phyloP scores from a whole-genome alignment of 352 stramenopile genomes.

The Phytophthora podocarpi region DNA sequence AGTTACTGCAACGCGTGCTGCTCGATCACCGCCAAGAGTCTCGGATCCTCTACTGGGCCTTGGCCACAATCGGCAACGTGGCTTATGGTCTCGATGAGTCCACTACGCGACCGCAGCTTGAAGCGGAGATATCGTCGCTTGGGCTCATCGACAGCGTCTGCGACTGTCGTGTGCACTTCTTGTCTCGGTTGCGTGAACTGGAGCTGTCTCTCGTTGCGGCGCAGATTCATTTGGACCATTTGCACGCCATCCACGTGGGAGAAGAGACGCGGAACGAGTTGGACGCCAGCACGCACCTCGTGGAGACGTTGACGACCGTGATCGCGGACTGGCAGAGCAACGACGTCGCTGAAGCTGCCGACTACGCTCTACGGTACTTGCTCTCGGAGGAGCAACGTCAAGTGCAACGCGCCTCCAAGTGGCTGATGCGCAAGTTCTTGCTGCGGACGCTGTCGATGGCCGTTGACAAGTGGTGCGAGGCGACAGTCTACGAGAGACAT shows the following conservation, averaged over 20 bases:
- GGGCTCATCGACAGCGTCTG: slow-evolving; percentile 52
- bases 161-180: slow-evolving; percentile 46
- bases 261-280: slow-evolving; percentile 77
- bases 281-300: slow-evolving; percentile 50
- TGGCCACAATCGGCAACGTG: slow-evolving; percentile 61
- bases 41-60: slow-evolving; percentile 60
- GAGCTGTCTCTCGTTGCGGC: slow-evolving; percentile 45
- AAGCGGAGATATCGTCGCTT: slow-evolving; percentile 30
- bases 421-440: slow-evolving; percentile 52
- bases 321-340: slow-evolving; percentile 46
- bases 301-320: slow-evolving; percentile 42
- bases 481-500: slow-evolving; percentile 53
- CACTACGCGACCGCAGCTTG: slow-evolving; percentile 14
- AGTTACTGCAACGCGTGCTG: slow-evolving; percentile 46
- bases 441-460: slow-evolving; percentile 44
- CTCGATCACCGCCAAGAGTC: slow-evolving; percentile 39
- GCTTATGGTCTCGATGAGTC: slow-evolving; percentile 41
- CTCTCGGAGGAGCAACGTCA: slow-evolving; percentile 53
- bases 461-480: slow-evolving; percentile 49
- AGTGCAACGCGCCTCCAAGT: slow-evolving; percentile 54
- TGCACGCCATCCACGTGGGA: slow-evolving; percentile 57
- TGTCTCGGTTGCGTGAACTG: slow-evolving; percentile 51
- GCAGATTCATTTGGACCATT: slow-evolving; percentile 33
- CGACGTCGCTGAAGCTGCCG: slow-evolving; percentile 55
- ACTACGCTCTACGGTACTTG: slow-evolving; percentile 71